phyloP scores from a whole-genome alignment of 2,329 filamentous ascomycete genomes.

The Zasmidium angulare region DNA sequence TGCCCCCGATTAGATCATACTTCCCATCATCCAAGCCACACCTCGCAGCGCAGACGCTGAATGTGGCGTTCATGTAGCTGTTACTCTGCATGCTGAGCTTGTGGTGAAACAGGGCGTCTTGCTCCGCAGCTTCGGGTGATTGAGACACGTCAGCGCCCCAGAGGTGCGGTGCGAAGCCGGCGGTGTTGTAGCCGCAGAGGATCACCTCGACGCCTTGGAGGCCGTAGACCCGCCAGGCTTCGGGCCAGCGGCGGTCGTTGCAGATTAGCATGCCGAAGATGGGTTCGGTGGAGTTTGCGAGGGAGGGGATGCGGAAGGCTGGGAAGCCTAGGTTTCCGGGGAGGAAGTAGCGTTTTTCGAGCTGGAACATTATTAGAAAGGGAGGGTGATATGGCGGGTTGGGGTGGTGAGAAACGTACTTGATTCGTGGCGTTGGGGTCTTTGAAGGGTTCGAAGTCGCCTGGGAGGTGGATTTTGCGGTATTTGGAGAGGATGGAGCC shows the following conservation, averaged over 20 bases:
- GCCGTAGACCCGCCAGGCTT: constrained; percentile 52
- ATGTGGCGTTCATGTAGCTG: constrained; percentile 54
- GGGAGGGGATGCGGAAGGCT: constrained; percentile 51
- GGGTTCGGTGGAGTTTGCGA: constrained; percentile 42
- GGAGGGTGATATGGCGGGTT: not conserved
- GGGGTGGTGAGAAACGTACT: no score
- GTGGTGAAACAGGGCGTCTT: constrained; percentile 52
- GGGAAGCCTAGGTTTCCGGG: constrained; percentile 54
- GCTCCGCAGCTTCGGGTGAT: constrained; percentile 41
- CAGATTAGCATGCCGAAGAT: constrained; percentile 57
- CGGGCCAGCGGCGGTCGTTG: constrained; percentile 56
- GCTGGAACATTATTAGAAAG: constrained; percentile 16
- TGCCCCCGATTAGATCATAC: constrained; percentile 48
- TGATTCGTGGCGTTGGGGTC: constrained; percentile 49
- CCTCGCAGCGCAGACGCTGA: constrained; percentile 50
- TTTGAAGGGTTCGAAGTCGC: constrained; percentile 49
- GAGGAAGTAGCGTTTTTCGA: constrained; percentile 56
- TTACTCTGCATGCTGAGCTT: constrained; percentile 51
- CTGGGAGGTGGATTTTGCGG: constrained; percentile 55
- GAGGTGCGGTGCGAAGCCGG: constrained; percentile 46
- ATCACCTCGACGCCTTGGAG: constrained; percentile 52
- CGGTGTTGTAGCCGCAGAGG: constrained; percentile 54
- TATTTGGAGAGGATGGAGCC: constrained; percentile 50
- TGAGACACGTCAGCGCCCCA: not conserved
- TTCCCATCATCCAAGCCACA: constrained; percentile 52